Percentiles rank a stretch among this genome's conserved stretches.
Conservation (phyloP, 108 stramenopile genomes). For the Cyclotella atomus region DNA sequence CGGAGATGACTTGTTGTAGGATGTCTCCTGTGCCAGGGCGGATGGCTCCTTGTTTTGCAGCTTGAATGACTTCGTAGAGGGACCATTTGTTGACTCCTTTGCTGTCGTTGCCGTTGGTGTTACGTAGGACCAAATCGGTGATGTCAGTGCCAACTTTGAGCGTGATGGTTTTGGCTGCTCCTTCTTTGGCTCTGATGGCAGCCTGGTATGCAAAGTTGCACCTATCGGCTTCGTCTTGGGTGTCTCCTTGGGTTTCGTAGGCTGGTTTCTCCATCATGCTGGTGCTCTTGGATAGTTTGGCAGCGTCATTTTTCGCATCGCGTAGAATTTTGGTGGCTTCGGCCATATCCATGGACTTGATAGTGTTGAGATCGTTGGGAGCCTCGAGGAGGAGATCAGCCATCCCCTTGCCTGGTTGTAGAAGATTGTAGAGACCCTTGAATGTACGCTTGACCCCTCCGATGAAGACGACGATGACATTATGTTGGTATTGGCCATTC, state of each 20-base stretch:
- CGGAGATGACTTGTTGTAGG: neutral
- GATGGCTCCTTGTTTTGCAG: neutral
- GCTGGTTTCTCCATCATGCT: no score
- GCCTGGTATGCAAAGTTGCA: neutral
- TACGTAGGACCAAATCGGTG: constrained; percentile 1
- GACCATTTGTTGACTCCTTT: neutral
- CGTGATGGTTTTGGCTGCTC: neutral
- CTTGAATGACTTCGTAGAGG: neutral
- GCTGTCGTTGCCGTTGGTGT: neutral
- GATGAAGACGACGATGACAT: neutral
- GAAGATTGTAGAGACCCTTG: neutral
- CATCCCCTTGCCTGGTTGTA: constrained; percentile 7
- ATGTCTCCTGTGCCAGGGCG: neutral
- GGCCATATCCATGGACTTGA: constrained; percentile 1
- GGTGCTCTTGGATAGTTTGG: no score
- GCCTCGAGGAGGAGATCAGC: neutral
- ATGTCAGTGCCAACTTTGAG: neutral
- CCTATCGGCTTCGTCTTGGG: neutral
- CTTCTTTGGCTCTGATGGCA: constrained; percentile 4
- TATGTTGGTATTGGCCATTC: constrained; percentile 3
- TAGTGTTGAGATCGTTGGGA: neutral
- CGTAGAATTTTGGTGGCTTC: neutral
- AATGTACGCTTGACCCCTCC: neutral
- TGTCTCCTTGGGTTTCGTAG: neutral
- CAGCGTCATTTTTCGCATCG: neutral